Conservation (phyloP, 352 stramenopile species). For the Pythium aristosporum region DNA sequence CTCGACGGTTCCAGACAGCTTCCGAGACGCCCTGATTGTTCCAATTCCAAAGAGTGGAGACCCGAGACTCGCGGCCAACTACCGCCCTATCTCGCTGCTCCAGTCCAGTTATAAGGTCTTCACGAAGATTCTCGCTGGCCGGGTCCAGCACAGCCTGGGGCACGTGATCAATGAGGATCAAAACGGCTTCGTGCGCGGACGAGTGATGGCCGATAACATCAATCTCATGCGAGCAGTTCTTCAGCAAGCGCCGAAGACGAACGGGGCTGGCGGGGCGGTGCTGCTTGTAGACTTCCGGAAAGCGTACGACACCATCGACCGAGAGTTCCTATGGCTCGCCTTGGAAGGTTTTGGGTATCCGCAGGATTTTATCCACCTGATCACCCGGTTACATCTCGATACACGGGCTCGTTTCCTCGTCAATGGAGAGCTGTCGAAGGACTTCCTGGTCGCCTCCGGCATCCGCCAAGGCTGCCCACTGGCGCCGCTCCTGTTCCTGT, state of each 20-base stretch:
- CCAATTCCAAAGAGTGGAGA: constrained; percentile 26
- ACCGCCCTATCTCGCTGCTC: constrained; percentile 28
- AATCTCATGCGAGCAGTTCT: constrained; percentile 10
- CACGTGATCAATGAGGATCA: constrained; percentile 23
- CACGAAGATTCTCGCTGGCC: constrained; percentile 13
- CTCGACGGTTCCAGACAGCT: neutral
- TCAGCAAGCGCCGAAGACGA: too few relatives aligned
- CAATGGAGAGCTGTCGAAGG: constrained; percentile 14
- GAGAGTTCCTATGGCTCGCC: neutral
- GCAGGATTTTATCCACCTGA: neutral
- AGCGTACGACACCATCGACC: neutral
- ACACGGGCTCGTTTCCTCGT: constrained; percentile 14
- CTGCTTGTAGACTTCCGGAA: neutral
- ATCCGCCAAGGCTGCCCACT: constrained; percentile 32
- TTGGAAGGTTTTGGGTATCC: constrained; percentile 1
- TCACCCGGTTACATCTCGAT: neutral
- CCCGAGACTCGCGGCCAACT: constrained; percentile 16
- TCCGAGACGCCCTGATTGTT: constrained; percentile 9
- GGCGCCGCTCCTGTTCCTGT: constrained; percentile 30
- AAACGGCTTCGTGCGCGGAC: constrained; percentile 26
- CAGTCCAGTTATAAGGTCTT: constrained; percentile 28
- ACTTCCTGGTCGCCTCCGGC: constrained; percentile 1
- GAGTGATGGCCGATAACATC: constrained; percentile 9
- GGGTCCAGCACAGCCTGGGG: constrained; percentile 7
- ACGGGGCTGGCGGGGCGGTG: too few relatives aligned